Conservation (phyloP, 805 yeast genomes). For the Kuraishia molischiana region DNA sequence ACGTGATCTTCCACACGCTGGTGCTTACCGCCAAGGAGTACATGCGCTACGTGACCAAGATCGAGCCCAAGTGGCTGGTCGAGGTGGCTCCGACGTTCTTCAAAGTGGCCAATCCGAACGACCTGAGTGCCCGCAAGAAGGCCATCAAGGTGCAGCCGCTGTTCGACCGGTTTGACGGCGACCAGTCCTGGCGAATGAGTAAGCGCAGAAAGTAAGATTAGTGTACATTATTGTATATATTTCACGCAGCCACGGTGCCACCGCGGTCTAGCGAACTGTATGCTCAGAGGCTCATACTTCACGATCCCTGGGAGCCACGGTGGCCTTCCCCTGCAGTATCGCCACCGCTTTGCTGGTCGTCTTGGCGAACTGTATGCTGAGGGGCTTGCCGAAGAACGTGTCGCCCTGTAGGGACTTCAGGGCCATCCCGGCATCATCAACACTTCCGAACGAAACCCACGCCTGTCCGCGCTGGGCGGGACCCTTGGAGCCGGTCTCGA, state of each 20-base stretch:
- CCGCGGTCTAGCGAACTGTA: too few species aligned
- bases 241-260: too few species aligned
- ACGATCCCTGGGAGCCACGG: too few species aligned
- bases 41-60: constrained; percentile 80
- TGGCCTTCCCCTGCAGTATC: too few species aligned
- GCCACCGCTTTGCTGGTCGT: constrained; percentile 18
- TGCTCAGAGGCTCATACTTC: too few species aligned
- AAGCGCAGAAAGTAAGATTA: constrained; percentile 17
- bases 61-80: constrained; percentile 74
- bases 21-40: constrained; percentile 81
- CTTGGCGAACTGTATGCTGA: constrained; percentile 34
- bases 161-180: constrained; percentile 46
- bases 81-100: constrained; percentile 68
- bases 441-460: constrained; percentile 41
- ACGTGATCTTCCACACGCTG: constrained; percentile 73
- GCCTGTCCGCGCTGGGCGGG: constrained; percentile 50
- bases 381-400: constrained; percentile 40
- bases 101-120: constrained; percentile 44
- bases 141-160: constrained; percentile 67
- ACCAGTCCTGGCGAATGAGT: constrained; percentile 73
- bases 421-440: constrained; percentile 43
- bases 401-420: constrained; percentile 34
- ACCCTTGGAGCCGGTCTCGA: constrained; percentile 23
- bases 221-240: not conserved
- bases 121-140: constrained; percentile 39